Conservation (phyloP, 2,329 filamentous ascomycete genomes). For the Cercospora sp. region DNA sequence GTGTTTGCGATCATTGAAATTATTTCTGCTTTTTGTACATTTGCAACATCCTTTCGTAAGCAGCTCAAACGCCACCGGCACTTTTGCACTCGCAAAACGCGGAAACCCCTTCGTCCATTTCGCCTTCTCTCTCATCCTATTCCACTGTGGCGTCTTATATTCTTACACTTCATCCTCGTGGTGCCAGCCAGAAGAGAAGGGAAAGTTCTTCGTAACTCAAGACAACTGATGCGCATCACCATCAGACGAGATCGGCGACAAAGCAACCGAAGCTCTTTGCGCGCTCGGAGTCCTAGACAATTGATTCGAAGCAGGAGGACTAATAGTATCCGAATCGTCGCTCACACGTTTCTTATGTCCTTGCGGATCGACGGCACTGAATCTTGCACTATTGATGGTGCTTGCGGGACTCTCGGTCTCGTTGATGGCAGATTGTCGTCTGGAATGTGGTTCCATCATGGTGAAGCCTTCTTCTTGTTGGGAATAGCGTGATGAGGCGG, state of each 20-base stretch:
- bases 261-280: not conserved
- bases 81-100: not conserved
- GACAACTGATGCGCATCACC: not conserved
- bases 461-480: not conserved
- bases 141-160: not conserved
- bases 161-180: not conserved
- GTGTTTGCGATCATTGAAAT: not conserved
- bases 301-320: not conserved
- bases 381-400: not conserved
- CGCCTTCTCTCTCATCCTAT: not conserved
- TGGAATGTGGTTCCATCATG: conserved; percentile 4
- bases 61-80: not conserved
- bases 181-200: not conserved
- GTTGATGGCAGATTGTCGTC: not conserved
- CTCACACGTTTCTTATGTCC: not conserved
- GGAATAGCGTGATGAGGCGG: conserved; percentile 1
- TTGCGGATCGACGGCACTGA: not conserved
- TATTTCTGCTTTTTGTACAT: not conserved
- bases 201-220: not conserved
- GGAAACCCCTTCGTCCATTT: not conserved
- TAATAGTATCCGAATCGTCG: not conserved
- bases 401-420: not conserved
- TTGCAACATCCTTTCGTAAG: not conserved
- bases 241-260: not conserved
- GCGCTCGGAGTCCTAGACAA: not conserved